Evolutionary conservation across 192 early-diverging fungal species (phyloP).

Genomic region (Backusella morwellensis): DNA sequence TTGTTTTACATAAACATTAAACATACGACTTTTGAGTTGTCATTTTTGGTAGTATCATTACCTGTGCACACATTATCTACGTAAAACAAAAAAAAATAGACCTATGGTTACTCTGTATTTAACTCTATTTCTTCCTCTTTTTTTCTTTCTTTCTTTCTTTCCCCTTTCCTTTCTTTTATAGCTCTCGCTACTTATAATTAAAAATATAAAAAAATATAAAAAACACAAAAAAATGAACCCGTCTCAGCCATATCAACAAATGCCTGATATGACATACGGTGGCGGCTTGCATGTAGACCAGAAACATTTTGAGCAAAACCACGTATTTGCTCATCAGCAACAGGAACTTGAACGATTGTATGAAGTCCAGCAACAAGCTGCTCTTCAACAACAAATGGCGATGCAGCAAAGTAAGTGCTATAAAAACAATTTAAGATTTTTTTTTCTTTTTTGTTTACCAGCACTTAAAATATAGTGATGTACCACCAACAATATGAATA

Average conservation of each 20-base stretch:
- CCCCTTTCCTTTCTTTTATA: background rate
- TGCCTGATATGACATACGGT: background rate
- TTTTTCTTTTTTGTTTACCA: background rate
- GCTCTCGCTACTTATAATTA: background rate
- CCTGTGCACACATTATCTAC: background rate
- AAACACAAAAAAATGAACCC: background rate
- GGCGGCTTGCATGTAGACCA: background rate
- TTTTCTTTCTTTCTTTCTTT: background rate
- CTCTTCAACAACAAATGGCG: slow-evolving; percentile 18
- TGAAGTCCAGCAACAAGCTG: slow-evolving; percentile 17
- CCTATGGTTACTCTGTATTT: background rate
- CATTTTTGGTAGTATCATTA: slow-evolving; percentile 6
- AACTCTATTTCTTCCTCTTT: background rate
- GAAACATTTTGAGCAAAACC: background rate
- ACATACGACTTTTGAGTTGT: slow-evolving; percentile 2
- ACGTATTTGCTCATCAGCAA: background rate
- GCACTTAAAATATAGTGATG: background rate
- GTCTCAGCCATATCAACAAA: background rate
- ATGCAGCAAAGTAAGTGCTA: slow-evolving; percentile 8
- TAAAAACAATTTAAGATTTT: background rate
- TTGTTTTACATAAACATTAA: slow-evolving; percentile 7
- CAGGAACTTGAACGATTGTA: slow-evolving; percentile 7
- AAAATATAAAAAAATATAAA: background rate
- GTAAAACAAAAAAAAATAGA: background rate
- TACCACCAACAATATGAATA: background rate